These are phyloP conservation scores for Globomyces sp. DNA, from an alignment of 371 early-diverging fungal species.

Conservation along the genomic window DNA sequence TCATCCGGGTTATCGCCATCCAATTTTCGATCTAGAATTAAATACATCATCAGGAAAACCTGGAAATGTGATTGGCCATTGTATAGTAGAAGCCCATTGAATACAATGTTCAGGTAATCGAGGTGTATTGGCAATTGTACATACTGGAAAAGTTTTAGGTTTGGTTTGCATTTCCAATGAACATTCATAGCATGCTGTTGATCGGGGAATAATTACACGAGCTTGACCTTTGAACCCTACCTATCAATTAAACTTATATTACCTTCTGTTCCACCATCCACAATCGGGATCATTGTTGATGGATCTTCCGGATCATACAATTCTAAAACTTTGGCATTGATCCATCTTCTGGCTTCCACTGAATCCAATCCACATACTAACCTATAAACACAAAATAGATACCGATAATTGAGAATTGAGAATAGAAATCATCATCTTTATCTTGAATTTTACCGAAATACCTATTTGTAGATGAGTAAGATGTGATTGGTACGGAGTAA, in stretches of 20 bases:
- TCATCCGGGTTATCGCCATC: conserved; percentile 93
- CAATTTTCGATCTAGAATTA: conserved; percentile 60
- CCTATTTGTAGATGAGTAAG: too few relatives aligned
- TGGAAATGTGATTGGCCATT: conserved; percentile 83
- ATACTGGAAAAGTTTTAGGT: conserved; percentile 94
- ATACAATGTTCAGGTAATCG: conserved; percentile 87
- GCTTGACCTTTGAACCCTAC: conserved; percentile 84
- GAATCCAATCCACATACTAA: conserved; percentile 90
- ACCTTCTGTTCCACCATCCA: conserved; percentile 94
- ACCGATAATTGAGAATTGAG: conserved; percentile 73
- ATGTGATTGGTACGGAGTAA: conserved; percentile 60
- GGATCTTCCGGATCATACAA: conserved; percentile 72
- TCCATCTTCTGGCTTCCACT: conserved; percentile 95
- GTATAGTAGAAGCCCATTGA: conserved; percentile 82
- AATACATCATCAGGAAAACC: conserved; percentile 36
- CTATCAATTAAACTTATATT: too few relatives aligned
- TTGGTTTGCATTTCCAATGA: conserved; percentile 84
- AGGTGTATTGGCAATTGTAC: conserved; percentile 97
- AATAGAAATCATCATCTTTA: conserved; percentile 88
- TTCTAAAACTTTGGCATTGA: conserved; percentile 81
- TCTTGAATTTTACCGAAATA: conserved; percentile 90
- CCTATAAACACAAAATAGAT: too few relatives aligned
- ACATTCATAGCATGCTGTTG: conserved; percentile 98
- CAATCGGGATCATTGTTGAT: conserved; percentile 74
- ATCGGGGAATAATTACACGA: conserved; percentile 81